phyloP scores from a whole-genome alignment of 768 basidiomycete genomes.

The Suillus variegatus region DNA sequence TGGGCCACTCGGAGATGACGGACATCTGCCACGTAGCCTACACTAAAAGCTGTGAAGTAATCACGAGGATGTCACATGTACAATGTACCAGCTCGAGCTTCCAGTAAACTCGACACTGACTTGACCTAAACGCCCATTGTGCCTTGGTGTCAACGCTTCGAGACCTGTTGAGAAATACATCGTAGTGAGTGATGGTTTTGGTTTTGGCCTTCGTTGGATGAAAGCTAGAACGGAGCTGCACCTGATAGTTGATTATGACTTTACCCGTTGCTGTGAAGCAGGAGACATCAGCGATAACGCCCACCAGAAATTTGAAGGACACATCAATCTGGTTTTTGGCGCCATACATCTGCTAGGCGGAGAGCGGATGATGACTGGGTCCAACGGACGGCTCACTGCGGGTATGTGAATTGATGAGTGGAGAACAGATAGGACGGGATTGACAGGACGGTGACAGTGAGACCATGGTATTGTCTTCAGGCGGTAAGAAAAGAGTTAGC shows the following conservation, averaged over 20 bases:
- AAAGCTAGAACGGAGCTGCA: not conserved
- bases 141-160: not conserved
- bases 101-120: not conserved
- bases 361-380: not conserved
- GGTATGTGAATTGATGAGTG: not conserved
- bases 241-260: not conserved
- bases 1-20: not conserved
- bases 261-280: not conserved
- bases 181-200: not conserved
- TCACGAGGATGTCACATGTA: no score
- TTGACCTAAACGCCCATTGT: not conserved
- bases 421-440: not conserved
- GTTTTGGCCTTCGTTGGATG: not conserved
- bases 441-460: not conserved
- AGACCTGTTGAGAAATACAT: not conserved
- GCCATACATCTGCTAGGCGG: not conserved
- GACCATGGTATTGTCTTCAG: not conserved
- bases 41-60: no score
- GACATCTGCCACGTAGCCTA: no score
- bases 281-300: not conserved
- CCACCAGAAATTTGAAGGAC: not conserved
- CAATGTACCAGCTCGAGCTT: no score
- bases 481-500: not conserved
- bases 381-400: not conserved
- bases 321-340: not conserved